Evolutionary conservation across 2,329 filamentous ascomycete species (phyloP).

Genomic region (Emmonsiellopsis sp.): DNA sequence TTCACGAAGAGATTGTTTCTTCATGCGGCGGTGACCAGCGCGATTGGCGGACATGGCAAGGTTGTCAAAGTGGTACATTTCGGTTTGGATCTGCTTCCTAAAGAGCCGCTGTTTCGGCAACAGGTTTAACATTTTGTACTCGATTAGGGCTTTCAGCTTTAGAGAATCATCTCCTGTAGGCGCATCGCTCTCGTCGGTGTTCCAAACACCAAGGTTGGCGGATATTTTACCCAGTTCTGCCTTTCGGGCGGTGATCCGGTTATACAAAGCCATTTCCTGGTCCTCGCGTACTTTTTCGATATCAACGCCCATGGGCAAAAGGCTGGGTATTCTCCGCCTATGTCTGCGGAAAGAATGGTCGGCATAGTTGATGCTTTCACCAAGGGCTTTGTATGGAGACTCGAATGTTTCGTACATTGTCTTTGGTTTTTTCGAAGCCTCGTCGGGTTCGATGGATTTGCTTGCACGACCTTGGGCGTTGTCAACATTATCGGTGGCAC

Average conservation of each 20-base stretch:
- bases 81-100: constrained; percentile 75
- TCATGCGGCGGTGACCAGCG: constrained; percentile 80
- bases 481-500: constrained; percentile 30
- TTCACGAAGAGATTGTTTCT: constrained; percentile 93
- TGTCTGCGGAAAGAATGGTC: constrained; percentile 69
- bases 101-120: constrained; percentile 80
- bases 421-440: constrained; percentile 20
- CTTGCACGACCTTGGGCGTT: constrained; percentile 21
- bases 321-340: constrained; percentile 71
- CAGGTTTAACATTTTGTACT: constrained; percentile 85
- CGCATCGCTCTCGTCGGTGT: constrained; percentile 60
- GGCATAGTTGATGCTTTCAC: constrained; percentile 61
- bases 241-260: constrained; percentile 77
- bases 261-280: constrained; percentile 79
- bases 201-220: constrained; percentile 80
- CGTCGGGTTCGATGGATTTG: constrained; percentile 16
- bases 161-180: constrained; percentile 67
- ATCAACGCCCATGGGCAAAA: constrained; percentile 83
- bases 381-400: constrained; percentile 55
- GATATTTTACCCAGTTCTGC: constrained; percentile 73
- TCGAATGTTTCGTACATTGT: constrained; percentile 62
- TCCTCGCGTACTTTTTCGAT: constrained; percentile 78
- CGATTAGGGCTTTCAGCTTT: constrained; percentile 84
- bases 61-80: constrained; percentile 94
- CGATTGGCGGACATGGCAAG: constrained; percentile 95